These are phyloP conservation scores for Entomortierella chlamydospora DNA, from an alignment of 192 early-diverging fungal species.

Conservation along the genomic window DNA sequence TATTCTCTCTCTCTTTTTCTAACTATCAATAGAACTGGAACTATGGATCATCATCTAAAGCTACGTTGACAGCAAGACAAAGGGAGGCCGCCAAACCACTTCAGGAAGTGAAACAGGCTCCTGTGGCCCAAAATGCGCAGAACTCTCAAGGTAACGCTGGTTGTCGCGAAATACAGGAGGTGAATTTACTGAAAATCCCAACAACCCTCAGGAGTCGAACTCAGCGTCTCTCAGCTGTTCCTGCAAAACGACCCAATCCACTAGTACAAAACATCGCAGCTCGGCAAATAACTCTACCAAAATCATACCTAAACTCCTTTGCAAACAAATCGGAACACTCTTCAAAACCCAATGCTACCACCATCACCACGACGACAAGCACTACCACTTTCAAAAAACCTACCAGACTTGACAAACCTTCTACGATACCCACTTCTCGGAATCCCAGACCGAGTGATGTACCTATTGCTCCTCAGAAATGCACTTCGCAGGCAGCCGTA, in stretches of 20 bases:
- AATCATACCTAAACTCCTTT: no score
- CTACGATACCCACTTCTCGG: no score
- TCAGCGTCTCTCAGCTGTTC: background rate
- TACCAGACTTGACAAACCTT: no score
- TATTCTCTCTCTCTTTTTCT: background rate
- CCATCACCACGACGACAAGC: no score
- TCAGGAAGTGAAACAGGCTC: background rate
- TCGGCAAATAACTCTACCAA: no score
- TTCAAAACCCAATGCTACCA: no score
- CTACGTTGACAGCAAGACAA: background rate
- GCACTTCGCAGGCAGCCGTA: no score
- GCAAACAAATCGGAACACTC: no score
- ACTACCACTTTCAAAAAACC: no score
- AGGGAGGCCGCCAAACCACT: background rate
- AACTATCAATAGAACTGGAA: background rate
- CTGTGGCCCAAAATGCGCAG: background rate
- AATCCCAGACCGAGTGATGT: no score
- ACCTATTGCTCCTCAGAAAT: no score
- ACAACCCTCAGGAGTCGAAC: background rate
- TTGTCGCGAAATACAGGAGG: background rate
- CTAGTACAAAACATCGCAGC: background rate
- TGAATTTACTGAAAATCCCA: constrained; percentile 12
- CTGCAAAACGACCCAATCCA: background rate
- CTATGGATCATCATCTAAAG: background rate
- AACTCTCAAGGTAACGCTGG: background rate